A percentile compares a stretch with the other conserved stretches of the same genome.
Conservation (phyloP, 345 rosid genomes). For the Populus simonii region DNA sequence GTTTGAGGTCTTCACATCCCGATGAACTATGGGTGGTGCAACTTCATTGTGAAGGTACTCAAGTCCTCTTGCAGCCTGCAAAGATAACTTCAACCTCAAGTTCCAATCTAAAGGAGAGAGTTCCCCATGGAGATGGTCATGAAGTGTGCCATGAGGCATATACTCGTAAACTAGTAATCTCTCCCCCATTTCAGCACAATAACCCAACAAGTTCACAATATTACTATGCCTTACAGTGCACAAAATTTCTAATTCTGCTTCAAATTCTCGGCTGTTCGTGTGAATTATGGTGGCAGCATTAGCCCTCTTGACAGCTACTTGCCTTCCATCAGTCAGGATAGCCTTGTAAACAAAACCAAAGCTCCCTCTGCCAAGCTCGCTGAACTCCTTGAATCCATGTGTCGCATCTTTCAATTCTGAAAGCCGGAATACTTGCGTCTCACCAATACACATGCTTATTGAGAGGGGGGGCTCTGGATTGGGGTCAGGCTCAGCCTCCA, state of each 20-base stretch:
- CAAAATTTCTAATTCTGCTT: constrained; percentile 67
- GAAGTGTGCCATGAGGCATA: constrained; percentile 86
- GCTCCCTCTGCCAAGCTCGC: constrained; percentile 89
- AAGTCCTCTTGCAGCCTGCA: constrained; percentile 81
- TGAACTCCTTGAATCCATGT: constrained; percentile 92
- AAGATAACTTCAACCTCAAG: constrained; percentile 54
- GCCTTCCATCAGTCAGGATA: constrained; percentile 70
- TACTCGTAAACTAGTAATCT: constrained; percentile 82
- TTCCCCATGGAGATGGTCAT: constrained; percentile 79
- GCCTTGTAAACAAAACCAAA: constrained; percentile 93
- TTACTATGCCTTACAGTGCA: constrained; percentile 72
- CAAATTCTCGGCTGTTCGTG: constrained; percentile 72
- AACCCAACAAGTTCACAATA: constrained; percentile 83
- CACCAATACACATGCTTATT: constrained; percentile 46
- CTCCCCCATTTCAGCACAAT: constrained; percentile 90
- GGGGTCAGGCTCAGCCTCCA: constrained; percentile 39
- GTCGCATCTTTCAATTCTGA: constrained; percentile 90
- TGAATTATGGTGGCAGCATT: constrained; percentile 95
- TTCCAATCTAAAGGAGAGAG: constrained; percentile 71
- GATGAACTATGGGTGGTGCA: constrained; percentile 61
- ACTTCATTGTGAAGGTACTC: constrained; percentile 81
- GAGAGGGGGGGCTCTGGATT: constrained; percentile 39
- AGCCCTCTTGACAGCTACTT: constrained; percentile 90
- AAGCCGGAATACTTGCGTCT: constrained; percentile 77
- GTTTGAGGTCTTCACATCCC: constrained; percentile 69